Evolutionary conservation across 2,329 filamentous ascomycete species (phyloP), one percentile per base, ranked within the genome.

Genomic region (Cladosporium cucumerinum): DNA sequence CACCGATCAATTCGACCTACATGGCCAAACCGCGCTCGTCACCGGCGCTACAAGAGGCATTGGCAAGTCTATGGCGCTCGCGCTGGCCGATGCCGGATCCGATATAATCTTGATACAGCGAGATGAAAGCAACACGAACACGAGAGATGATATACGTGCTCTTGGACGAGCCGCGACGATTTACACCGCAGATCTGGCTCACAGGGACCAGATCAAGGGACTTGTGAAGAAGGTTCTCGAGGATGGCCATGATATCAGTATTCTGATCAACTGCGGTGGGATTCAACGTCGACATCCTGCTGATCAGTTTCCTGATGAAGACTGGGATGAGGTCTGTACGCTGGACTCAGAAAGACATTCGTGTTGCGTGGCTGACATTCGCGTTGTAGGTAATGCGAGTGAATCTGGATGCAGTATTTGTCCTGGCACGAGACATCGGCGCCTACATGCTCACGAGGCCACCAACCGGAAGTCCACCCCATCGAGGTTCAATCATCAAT

Each of bases 241-340:
- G 49, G 86, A 88, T 72, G 85, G 84, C 57, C 78, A 82, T 68
- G 83, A 86, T 73, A 86, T 96, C 68, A 85, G 91, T 73, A 91
- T 96, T 73, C 85, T 96, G 8, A 80, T 96, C 71, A 96, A 93
- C 80, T 94, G 91, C 79, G 93, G 90, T 21, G 93, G 93, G 28
- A 93, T 96, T 74, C 93, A 96, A 78, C 84, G 87, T 67, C 84
- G 92, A 16, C 90, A 95, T 76, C 86, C 90, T 0, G 87, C 89
- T 51, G 86, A 92, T 71, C 77, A 84, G 66, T 96, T 96, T 74
- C 91, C 91, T 0, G 86, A 90, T 74, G 79, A 81, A 52, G 91
- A 95, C 79, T 96, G 92, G 85, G 85, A 89, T 73, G 86, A 89
- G 72, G 90, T 97, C 32, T 81, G 55, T 18, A 28, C 18, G n/a